Evolutionary conservation across 208 protist species (phyloP), one percentile per base, ranked within the genome.

Genomic region (Histomonas meleagridis): DNA sequence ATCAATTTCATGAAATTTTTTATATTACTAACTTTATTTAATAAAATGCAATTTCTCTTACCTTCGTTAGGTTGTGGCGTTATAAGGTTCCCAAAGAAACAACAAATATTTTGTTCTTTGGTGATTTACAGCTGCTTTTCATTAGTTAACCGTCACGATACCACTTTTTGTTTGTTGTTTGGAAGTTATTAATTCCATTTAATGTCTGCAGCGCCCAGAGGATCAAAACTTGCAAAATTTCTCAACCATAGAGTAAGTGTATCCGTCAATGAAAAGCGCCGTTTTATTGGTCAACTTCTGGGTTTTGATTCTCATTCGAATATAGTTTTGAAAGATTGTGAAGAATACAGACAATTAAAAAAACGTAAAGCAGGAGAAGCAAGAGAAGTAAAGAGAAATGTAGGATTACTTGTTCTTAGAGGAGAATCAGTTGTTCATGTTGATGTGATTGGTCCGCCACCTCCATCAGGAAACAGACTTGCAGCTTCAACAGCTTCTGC

Each of bases 301-400:
- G 76, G 26, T 38, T 86, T 86, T 86, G 76, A 86, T 55, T 51
- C 76, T 18, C 76, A 86, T 55, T 86, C 76, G 12, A 86, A 86
- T 55, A 49, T 86, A 38, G 76, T 86, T 55, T 55, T 86, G n/a
- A 86, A 86, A 48, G 76, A 86, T 55, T 51, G 76, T 28, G 76
- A 86, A 86, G 76, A 86, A 86, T 86, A 86, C 38, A 51, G 76
- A 32, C 43, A 35, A 51, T 55, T 86, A 51, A 51, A 55, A 10
- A 86, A 57, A 16, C 26, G 76, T 18, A 86, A 86, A 28, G 76
- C 76, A 5, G 76, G 76, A 18, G 76, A 86, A 49, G 46, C 46
- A 10, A 40, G 46, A 32, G 46, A 86, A 86, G 46, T 28, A 38
- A 86, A 86, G 26, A 86, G 76, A 86, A 86, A 86, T 55, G 55